A percentile compares a stretch with the other conserved stretches of the same genome.
Conservation (phyloP, 2,329 filamentous ascomycete species). For the Beauveria caledonica region DNA sequence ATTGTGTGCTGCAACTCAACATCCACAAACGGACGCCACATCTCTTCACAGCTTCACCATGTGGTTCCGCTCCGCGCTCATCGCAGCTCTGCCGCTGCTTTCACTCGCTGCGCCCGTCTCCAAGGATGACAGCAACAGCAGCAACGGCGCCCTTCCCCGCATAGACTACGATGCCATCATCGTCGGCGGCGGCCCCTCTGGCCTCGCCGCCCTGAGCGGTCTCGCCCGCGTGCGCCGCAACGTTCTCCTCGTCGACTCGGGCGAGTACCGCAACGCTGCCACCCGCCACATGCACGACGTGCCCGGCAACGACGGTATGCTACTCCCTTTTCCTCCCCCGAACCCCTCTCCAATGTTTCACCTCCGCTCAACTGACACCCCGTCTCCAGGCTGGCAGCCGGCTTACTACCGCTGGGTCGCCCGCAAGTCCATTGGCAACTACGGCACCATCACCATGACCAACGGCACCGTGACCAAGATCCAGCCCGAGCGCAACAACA, state of each 20-base stretch:
- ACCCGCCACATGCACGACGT: slow-evolving; percentile 56
- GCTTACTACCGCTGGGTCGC: slow-evolving; percentile 46
- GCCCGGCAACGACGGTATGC: slow-evolving; percentile 48
- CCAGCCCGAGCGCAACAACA: slow-evolving; percentile 28
- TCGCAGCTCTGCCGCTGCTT: slow-evolving; percentile 14
- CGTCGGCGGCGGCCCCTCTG: slow-evolving; percentile 49
- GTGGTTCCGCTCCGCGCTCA: slow-evolving; percentile 4
- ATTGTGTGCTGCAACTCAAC: not conserved
- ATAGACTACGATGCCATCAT: slow-evolving; percentile 45
- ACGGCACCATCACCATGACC: slow-evolving; percentile 39
- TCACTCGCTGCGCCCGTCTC: slow-evolving; percentile 12
- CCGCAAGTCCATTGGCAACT: slow-evolving; percentile 42
- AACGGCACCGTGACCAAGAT: slow-evolving; percentile 46
- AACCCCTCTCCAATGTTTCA: not conserved
- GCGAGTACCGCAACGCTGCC: slow-evolving; percentile 46
- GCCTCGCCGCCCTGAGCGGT: slow-evolving; percentile 45
- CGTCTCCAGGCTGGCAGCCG: slow-evolving; percentile 39
- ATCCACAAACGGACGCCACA: not conserved
- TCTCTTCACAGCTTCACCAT: not conserved
- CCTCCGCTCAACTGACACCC: not conserved
- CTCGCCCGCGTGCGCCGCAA: slow-evolving; percentile 50
- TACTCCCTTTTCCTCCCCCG: not conserved
- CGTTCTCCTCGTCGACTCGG: slow-evolving; percentile 49
- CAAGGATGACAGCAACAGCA: not conserved
- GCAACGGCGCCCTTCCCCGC: not conserved